Conservation (phyloP, 2,329 filamentous ascomycete species). For the Ophiobolus disseminans region DNA sequence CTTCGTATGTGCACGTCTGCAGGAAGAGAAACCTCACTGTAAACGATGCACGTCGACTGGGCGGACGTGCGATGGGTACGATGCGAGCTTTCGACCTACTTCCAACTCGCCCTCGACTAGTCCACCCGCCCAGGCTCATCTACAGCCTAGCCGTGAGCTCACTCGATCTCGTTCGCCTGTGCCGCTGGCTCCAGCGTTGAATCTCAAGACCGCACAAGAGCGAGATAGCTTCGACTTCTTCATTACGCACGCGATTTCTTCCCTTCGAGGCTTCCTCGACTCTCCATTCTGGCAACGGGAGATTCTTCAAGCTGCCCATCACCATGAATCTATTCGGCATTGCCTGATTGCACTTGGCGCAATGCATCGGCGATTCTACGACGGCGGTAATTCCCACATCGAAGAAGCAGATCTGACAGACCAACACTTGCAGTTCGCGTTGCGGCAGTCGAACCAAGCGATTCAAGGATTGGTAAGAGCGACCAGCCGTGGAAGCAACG, state of each 20-base stretch:
- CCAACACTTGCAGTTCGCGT: constrained; percentile 37
- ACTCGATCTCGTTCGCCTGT: constrained; percentile 13
- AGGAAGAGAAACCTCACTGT: constrained; percentile 41
- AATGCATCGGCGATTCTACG: constrained; percentile 42
- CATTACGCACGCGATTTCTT: constrained; percentile 29
- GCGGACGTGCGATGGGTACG: constrained; percentile 43
- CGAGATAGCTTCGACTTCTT: constrained; percentile 42
- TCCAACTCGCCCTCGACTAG: constrained; percentile 1
- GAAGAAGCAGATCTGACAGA: constrained; percentile 31
- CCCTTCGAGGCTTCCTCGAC: constrained; percentile 39
- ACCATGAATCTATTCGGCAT: constrained; percentile 38
- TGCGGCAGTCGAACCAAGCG: constrained; percentile 40
- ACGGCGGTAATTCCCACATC: constrained; percentile 24
- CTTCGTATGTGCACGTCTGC: too few relatives aligned
- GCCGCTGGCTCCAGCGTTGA: constrained; percentile 23
- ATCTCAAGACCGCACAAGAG: constrained; percentile 30
- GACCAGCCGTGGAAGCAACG: constrained; percentile 2
- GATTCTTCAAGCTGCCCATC: constrained; percentile 41
- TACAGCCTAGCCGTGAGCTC: not conserved
- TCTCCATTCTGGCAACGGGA: constrained; percentile 42
- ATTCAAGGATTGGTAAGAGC: constrained; percentile 32
- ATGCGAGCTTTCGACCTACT: constrained; percentile 11
- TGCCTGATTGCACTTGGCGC: constrained; percentile 40
- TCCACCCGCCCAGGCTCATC: constrained; percentile 3
- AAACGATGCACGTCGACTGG: constrained; percentile 41